Evolutionary conservation across 257 asterid genomes (phyloP), one percentile per base, ranked within the genome.

Genomic region (Fraxinus cuspidata): DNA sequence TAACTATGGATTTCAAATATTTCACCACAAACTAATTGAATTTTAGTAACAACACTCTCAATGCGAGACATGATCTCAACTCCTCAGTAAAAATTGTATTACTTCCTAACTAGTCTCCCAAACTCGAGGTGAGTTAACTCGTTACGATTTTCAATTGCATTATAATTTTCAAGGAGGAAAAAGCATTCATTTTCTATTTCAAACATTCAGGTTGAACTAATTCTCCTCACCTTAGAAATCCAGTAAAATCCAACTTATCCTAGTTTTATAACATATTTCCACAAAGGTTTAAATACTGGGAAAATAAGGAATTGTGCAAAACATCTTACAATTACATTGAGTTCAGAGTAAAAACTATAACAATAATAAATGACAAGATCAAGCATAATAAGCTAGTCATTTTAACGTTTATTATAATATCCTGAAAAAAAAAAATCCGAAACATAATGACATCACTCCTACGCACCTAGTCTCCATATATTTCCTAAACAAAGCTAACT

Each of bases 191-290:
- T 47, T 47, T 47, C 58, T 47, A 47, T 16, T 47, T 32, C 35
- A 67, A 67, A 47, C 66, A 76, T 47, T 69, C 74, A 27, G 5
- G 23, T 67, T 67, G 28, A 67, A 29, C 34, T 42, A 65, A 28
- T 73, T 11, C 28, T 42, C 51, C 51, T 74, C 63, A 42, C 31
- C 19, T 34, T 19, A 23, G 72, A 37, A 42, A 23, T 38, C 60
- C 27, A 37, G 31, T 28, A 44, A 15, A 44, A 5, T n/a, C 2
- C 27, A 40, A 37, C 15, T 21, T 74, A 13, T 34, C 53, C 49
- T 58, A 35, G 27, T 38, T 13, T 31, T 29, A 19, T 31, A 28
- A 44, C 31, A 73, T 21, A 34, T 12, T 25, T 35, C 9, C 63
- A 19, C 9, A 21, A 51, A 35, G 42, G 40, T 38, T 37, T n/a